Percentiles rank a stretch among this genome's conserved stretches.
These are phyloP conservation scores for Starmerella gropengiesseri DNA, from an alignment of 805 yeast species.

Conservation along the genomic window DNA sequence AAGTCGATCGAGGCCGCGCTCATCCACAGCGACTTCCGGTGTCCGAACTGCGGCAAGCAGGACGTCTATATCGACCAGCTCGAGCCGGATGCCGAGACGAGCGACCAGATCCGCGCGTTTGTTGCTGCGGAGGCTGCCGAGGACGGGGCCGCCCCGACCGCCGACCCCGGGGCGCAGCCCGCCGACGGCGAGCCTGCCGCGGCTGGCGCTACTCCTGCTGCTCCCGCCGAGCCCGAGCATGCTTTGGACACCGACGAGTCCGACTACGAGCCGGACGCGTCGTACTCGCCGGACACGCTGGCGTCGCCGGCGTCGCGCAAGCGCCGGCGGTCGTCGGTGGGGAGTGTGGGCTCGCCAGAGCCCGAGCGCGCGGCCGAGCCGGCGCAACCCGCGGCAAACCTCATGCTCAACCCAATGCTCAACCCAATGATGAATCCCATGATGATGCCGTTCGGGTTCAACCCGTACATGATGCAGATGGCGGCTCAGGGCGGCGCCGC, in stretches of 20 bases:
- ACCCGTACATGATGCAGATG: constrained; percentile 25
- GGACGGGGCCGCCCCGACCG: constrained; percentile 12
- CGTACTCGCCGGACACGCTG: constrained; percentile 2
- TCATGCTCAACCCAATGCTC: neutral
- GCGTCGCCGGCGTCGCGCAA: constrained; percentile 6
- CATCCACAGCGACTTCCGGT: constrained; percentile 73
- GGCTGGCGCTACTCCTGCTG: neutral
- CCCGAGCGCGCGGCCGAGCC: neutral
- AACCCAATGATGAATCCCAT: constrained; percentile 8
- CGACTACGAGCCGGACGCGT: constrained; percentile 14
- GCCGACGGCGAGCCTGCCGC: neutral
- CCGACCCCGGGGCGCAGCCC: neutral
- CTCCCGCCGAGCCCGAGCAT: neutral
- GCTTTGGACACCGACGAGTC: constrained; percentile 4
- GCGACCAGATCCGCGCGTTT: constrained; percentile 42
- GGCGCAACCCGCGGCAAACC: neutral
- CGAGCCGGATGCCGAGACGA: constrained; percentile 48
- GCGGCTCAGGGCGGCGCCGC: constrained; percentile 5
- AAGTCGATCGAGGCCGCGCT: constrained; percentile 53
- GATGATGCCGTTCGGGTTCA: constrained; percentile 20
- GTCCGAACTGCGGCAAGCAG: constrained; percentile 72
- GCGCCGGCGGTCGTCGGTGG: constrained; percentile 13
- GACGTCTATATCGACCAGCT: constrained; percentile 71
- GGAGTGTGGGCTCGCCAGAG: constrained; percentile 3
- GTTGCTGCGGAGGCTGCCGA: constrained; percentile 9